Percentiles rank a stretch among this genome's conserved stretches.
Conservation (phyloP, 108 stramenopile genomes). For the Chaetoceros tenuissimus region DNA sequence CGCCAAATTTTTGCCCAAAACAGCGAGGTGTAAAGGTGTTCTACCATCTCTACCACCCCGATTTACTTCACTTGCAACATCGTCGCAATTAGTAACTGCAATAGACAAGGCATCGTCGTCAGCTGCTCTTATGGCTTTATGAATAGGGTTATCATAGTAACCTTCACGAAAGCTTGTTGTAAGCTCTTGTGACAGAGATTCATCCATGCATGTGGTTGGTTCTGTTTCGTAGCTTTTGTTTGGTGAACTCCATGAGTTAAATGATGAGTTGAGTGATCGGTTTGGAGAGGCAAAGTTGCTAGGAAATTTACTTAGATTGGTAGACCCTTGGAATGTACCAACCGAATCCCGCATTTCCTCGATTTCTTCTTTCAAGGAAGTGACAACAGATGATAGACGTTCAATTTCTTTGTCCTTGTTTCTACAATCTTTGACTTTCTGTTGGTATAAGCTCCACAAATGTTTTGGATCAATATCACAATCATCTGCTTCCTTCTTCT, state of each 20-base stretch:
- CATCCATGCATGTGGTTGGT: conserved; percentile 3
- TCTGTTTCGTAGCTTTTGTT: neutral
- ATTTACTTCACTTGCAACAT: conserved; percentile 24
- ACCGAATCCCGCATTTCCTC: neutral
- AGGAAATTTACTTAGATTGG: neutral
- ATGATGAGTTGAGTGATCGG: neutral
- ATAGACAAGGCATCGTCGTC: conserved; percentile 3
- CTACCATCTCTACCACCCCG: conserved; percentile 31
- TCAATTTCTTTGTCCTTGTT: conserved; percentile 19
- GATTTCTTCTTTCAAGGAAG: conserved; percentile 18
- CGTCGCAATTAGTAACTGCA: conserved; percentile 1
- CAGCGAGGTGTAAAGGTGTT: conserved; percentile 73
- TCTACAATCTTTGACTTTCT: neutral
- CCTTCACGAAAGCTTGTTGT: neutral
- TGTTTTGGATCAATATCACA: neutral
- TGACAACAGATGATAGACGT: conserved; percentile 23
- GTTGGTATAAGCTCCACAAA: neutral
- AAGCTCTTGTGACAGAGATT: neutral
- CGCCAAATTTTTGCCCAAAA: conserved; percentile 26
- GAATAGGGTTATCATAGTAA: conserved; percentile 4
- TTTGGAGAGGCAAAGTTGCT: neutral
- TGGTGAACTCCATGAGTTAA: neutral
- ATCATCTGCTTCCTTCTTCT: neutral
- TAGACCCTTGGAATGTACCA: neutral
- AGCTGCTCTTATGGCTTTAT: conserved; percentile 2